Conservation (phyloP, 1,284 basidiomycete genomes). For the Ceratobasidium sp. region DNA sequence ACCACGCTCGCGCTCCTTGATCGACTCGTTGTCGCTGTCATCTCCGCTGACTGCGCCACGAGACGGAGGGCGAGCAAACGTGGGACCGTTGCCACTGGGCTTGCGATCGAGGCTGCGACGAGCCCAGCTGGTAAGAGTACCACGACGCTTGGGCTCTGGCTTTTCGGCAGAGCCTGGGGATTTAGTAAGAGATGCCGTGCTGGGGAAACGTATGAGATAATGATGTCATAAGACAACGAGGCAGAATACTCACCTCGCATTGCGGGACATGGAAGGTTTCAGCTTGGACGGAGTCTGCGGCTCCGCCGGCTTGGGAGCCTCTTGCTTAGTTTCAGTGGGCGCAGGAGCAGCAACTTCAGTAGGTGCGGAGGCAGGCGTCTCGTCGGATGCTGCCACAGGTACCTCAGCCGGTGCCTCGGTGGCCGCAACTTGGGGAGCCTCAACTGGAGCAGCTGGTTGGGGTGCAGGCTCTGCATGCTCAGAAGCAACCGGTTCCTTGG, state of each 20-base stretch:
- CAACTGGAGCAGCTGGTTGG: slow-evolving; percentile 14
- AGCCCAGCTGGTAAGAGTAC: slow-evolving; percentile 34
- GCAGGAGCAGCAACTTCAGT: slow-evolving; percentile 1
- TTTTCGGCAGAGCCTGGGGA: slow-evolving; percentile 25
- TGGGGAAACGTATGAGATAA: slow-evolving; percentile 29
- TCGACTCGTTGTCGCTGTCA: slow-evolving; percentile 21
- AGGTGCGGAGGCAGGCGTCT: not conserved
- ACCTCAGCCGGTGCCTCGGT: not conserved
- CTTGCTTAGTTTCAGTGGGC: not conserved
- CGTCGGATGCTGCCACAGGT: not conserved
- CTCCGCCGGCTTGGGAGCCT: slow-evolving; percentile 11
- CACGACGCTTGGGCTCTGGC: slow-evolving; percentile 34
- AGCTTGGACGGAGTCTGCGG: slow-evolving; percentile 18
- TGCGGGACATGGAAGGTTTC: slow-evolving; percentile 24
- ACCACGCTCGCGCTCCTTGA: slow-evolving; percentile 35
- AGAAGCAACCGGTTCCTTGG: not conserved
- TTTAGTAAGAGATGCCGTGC: slow-evolving; percentile 19
- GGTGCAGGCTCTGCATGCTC: slow-evolving; percentile 1
- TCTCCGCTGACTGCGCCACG: slow-evolving; percentile 16
- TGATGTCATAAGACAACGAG: slow-evolving; percentile 36
- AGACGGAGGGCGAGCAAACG: slow-evolving; percentile 15
- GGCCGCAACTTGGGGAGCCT: not conserved
- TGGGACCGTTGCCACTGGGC: slow-evolving; percentile 1
- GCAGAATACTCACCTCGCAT: slow-evolving; percentile 28
- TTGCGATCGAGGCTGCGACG: slow-evolving; percentile 23